These are phyloP conservation scores for Aspergillus udagawae DNA, from an alignment of 2,329 filamentous ascomycete genomes.

Conservation along the genomic window DNA sequence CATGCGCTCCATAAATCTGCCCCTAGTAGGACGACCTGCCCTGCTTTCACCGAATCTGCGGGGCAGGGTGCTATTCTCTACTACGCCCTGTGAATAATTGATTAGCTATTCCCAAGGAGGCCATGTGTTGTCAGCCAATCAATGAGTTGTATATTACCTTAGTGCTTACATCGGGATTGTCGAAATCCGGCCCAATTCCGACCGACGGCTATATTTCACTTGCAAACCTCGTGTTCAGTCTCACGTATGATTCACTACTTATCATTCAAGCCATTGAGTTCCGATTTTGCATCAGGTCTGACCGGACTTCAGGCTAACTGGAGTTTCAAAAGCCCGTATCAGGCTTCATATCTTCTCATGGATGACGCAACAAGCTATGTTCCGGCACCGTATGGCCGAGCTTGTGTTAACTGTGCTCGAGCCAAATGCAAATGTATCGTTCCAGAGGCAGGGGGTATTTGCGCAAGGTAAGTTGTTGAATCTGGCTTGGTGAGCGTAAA, in stretches of 20 bases:
- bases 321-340: too few relatives aligned
- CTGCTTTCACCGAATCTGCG: too few relatives aligned
- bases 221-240: not conserved
- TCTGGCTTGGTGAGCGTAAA: not conserved
- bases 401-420: conserved; percentile 39
- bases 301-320: too few relatives aligned
- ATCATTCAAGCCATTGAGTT: not conserved
- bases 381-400: conserved; percentile 29
- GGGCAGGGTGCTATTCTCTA: too few relatives aligned
- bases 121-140: too few relatives aligned
- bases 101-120: too few relatives aligned
- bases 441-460: conserved; percentile 15
- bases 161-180: not conserved
- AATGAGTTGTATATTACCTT: too few relatives aligned
- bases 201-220: not conserved
- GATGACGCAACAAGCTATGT: not conserved
- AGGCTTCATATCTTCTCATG: not conserved
- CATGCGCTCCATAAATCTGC: too few relatives aligned
- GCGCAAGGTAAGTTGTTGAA: conserved; percentile 11
- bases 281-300: not conserved
- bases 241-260: not conserved
- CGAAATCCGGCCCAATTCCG: not conserved
- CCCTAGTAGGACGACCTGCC: too few relatives aligned
- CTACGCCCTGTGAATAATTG: too few relatives aligned
- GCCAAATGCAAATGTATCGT: conserved; percentile 45